phyloP scores from a whole-genome alignment of 1,284 basidiomycete species.

The Apiotrichum sp. region DNA sequence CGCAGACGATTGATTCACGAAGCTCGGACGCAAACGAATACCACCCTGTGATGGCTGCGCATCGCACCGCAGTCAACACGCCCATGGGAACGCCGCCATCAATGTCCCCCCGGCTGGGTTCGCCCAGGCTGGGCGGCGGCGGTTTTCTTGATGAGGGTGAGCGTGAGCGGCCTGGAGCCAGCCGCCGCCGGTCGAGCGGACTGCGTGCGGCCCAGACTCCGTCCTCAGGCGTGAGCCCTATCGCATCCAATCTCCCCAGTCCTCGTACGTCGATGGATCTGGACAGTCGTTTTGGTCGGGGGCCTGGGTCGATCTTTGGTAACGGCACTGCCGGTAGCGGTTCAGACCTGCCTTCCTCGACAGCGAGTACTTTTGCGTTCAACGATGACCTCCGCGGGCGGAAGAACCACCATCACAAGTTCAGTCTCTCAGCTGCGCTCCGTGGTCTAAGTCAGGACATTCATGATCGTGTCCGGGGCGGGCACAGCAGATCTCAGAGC shows the following conservation, averaged over 20 bases:
- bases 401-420: constrained; percentile 25
- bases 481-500: constrained; percentile 5
- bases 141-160: not conserved
- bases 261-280: not conserved
- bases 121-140: constrained; percentile 4
- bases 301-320: not conserved
- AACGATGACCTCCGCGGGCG: constrained; percentile 24
- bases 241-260: constrained; percentile 3
- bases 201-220: constrained; percentile 1
- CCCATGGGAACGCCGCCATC: not conserved
- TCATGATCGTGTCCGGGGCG: constrained; percentile 30
- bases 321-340: not conserved
- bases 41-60: constrained; percentile 6
- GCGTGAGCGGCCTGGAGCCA: constrained; percentile 6
- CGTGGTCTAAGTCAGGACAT: constrained; percentile 44
- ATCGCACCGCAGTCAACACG: not conserved
- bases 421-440: constrained; percentile 44
- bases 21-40: constrained; percentile 4
- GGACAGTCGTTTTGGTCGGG: constrained; percentile 1
- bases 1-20: not conserved
- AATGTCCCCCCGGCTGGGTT: not conserved
- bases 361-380: not conserved
- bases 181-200: constrained; percentile 11
- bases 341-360: not conserved
- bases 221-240: not conserved